Evolutionary conservation across 495 filamentous ascomycete genomes (phyloP), one percentile per base, ranked within the genome.

Genomic region (Penicillium ochrochloron): DNA sequence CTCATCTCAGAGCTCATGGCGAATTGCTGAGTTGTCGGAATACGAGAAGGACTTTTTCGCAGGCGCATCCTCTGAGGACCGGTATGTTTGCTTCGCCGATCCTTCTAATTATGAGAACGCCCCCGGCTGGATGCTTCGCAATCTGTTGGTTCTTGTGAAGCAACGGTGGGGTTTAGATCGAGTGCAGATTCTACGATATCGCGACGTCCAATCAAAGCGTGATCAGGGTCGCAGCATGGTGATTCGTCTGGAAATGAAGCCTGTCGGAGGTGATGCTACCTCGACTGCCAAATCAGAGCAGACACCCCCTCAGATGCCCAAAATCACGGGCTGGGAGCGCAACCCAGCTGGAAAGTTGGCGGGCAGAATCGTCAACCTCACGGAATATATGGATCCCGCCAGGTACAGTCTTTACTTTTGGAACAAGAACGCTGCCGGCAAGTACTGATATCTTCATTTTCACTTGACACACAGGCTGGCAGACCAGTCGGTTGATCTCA

Each of bases 401-500:
- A 85, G 85, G 81, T 85, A 82, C n/a, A 31, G 17, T 54, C 10
- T 15, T 31, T 19, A 10, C 37, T 37, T 19, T 37, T 10, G 25
- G 21, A 10, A 31, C 5, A 56, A 56, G 27, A 21, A 12, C 9
- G 11, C 31, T 21, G 52, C 21, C n/a, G 11, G 3, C 53, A 19
- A 33, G 15, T 33, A 58, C 56, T 58, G n/a, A 58, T 44, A 14
- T 21, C 21, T 37, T 9, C 5, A 12, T 48, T 17, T 25, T n/a
- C 34, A 14, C 9, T 2, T 31, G 19, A 33, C 25, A 21, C 31
- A 27, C 37, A 87, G 86, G 65, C 82, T 98, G 27, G 95, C 95
- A 25, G 93, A 97, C 66, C 93, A 97, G 75, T 91, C 94, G n/a
- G 95, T 97, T 11, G 95, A 99, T 70, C 86, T 99, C 54, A 99